Base-by-base conservation (phyloP, 139 green algal species). In the Micractinium sp. region DNA sequence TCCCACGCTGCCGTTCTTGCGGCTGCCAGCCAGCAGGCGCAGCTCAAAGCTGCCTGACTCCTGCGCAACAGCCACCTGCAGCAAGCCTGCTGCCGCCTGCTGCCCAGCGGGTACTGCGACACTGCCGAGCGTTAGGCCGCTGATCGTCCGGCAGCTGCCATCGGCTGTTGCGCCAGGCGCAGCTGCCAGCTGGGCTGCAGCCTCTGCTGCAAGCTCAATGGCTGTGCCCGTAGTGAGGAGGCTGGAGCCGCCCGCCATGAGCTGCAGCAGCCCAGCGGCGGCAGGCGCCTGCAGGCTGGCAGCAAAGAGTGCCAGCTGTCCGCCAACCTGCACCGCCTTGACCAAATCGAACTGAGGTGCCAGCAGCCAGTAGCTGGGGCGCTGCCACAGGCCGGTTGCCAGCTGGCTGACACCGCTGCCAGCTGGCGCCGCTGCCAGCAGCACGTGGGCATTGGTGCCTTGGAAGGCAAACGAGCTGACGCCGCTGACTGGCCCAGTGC, bases 401-500 rank as follows among this genome's bases (percentile, higher is more conserved):
- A 73, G 60, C 19, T n/a, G 35, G 82, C 41, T 81, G 47, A 39
- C n/a, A 36, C 27, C 5, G 66, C 38, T 47, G 33, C 36, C 47
- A 18, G 41, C 38, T 16, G 69, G 63, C 0, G 67, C 23, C 3
- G 67, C 33, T 14, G 82, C 83, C 76, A 85, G 80, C 53, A 97
- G 84, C 56, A 92, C 88, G 76, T 98, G 94, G 20, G 93, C 94
- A 86, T 97, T 97, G 69, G 95, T 96, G 69, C 95, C 96, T 87
- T 96, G 94, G 92, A 97, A 98, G 0, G 96, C 96, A 87, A 98
- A 98, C 7, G 95, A 95, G 89, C 95, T 97, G 63, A 96, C 91
- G 76, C 95, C 95, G 39, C 38, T 85, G 67, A 86, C 23, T 7
- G n/a, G 27, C 29, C 76, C 7, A 2, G 61, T 18, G 13, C 29